Percentiles rank a stretch among this genome's conserved stretches.
These are phyloP conservation scores for Xylaria sp. DNA, from an alignment of 2,329 filamentous ascomycete species.

Conservation along the genomic window DNA sequence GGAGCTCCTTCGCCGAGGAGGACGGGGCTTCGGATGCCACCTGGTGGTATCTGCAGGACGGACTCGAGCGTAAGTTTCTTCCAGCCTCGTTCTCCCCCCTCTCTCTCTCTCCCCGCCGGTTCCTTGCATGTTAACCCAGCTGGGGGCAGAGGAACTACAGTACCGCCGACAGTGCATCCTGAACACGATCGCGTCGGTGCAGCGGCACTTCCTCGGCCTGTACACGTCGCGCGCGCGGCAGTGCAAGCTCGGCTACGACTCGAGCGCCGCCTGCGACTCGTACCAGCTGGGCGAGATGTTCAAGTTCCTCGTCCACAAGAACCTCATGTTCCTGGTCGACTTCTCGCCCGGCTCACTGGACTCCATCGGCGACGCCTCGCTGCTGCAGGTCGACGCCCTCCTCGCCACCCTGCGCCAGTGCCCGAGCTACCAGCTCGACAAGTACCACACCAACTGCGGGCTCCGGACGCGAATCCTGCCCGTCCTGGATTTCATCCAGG, in stretches of 20 bases:
- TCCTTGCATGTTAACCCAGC: slow-evolving; percentile 24
- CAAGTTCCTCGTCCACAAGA: slow-evolving; percentile 66
- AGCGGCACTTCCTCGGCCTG: slow-evolving; percentile 65
- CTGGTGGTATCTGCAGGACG: slow-evolving; percentile 75
- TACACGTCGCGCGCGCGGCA: slow-evolving; percentile 68
- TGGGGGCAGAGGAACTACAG: slow-evolving; percentile 61
- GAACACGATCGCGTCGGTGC: slow-evolving; percentile 70
- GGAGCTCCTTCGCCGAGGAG: slow-evolving; percentile 48
- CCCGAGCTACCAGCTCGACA: slow-evolving; percentile 74
- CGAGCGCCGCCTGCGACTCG: slow-evolving; percentile 71
- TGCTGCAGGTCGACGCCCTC: slow-evolving; percentile 63
- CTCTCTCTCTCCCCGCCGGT: not conserved
- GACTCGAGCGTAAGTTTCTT: slow-evolving; percentile 60
- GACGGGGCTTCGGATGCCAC: slow-evolving; percentile 41
- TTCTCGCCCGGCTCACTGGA: slow-evolving; percentile 54
- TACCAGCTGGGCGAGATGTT: slow-evolving; percentile 80
- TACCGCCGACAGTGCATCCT: slow-evolving; percentile 68
- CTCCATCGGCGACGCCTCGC: slow-evolving; percentile 51
- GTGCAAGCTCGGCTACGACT: slow-evolving; percentile 75
- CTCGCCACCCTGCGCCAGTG: slow-evolving; percentile 65
- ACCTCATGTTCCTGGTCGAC: slow-evolving; percentile 62
- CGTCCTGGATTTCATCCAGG: slow-evolving; percentile 65
- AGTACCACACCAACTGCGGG: slow-evolving; percentile 73
- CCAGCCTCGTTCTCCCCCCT: not conserved
- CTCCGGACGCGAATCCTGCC: slow-evolving; percentile 67